These are phyloP conservation scores for Coemansia sp. DNA, from an alignment of 192 early-diverging fungal species.

Conservation along the genomic window DNA sequence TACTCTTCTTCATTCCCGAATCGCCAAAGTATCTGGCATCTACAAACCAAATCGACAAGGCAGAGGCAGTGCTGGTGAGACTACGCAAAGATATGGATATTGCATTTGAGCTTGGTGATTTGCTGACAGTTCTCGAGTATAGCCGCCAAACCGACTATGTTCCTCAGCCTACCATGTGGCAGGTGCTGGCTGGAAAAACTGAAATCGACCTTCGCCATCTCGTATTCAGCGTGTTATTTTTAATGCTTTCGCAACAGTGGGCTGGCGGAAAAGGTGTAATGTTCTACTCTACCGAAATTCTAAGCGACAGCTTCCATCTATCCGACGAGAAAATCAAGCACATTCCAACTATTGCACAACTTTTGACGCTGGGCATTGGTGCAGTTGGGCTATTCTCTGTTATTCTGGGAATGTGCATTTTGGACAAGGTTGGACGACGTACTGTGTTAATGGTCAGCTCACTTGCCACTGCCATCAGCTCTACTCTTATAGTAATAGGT, in stretches of 20 bases:
- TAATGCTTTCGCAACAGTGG: slow-evolving; percentile 83
- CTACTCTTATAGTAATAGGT: slow-evolving; percentile 58
- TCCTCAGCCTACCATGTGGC: slow-evolving; percentile 34
- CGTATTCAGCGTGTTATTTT: slow-evolving; percentile 60
- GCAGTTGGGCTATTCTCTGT: slow-evolving; percentile 74
- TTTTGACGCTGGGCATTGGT: slow-evolving; percentile 78
- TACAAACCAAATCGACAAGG: slow-evolving; percentile 56
- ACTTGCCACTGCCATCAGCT: slow-evolving; percentile 60
- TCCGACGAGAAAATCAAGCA: slow-evolving; percentile 31
- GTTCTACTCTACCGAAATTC: slow-evolving; percentile 78
- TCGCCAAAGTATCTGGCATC: slow-evolving; percentile 69
- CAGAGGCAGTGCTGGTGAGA: slow-evolving; percentile 52
- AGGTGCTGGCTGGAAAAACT: slow-evolving; percentile 44
- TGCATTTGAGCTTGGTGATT: slow-evolving; percentile 58
- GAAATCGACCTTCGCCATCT: slow-evolving; percentile 59
- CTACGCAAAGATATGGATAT: slow-evolving; percentile 55
- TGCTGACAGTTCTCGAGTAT: slow-evolving; percentile 47
- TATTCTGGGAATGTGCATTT: slow-evolving; percentile 63
- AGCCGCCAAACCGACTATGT: slow-evolving; percentile 18
- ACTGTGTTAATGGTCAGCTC: slow-evolving; percentile 60
- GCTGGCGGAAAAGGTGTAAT: slow-evolving; percentile 89
- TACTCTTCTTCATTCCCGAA: slow-evolving; percentile 75
- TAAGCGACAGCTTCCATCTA: slow-evolving; percentile 56
- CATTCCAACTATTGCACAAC: slow-evolving; percentile 58
- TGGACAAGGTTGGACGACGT: slow-evolving; percentile 75